A percentile compares a stretch with the other conserved stretches of the same genome.
phyloP scores from a whole-genome alignment of 1,139 yeast genomes.

The Blastobotrys apis region DNA sequence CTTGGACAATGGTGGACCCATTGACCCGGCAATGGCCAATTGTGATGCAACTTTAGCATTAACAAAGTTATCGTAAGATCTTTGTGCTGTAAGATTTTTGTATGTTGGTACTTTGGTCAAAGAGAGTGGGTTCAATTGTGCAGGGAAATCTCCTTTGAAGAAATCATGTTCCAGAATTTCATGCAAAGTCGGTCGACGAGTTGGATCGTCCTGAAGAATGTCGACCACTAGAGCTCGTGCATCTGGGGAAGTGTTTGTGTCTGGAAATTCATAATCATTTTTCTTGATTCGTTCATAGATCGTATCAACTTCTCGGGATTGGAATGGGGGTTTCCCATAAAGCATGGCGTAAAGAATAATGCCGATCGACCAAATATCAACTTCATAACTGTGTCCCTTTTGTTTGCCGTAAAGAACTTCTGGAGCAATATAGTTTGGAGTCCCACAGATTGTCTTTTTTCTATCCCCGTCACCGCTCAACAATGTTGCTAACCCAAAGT shows the following conservation, averaged over 20 bases:
- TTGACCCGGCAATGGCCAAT: slow-evolving; percentile 25
- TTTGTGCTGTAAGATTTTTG: slow-evolving; percentile 50
- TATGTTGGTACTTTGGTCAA: slow-evolving; percentile 60
- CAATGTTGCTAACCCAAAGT: slow-evolving; percentile 92
- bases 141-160: slow-evolving; percentile 82
- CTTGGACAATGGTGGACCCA: slow-evolving; percentile 2
- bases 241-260: slow-evolving; percentile 62
- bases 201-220: slow-evolving; percentile 73
- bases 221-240: slow-evolving; percentile 69
- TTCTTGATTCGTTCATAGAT: slow-evolving; percentile 87
- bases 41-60: slow-evolving; percentile 39
- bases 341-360: slow-evolving; percentile 90
- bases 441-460: slow-evolving; percentile 92
- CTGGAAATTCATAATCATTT: slow-evolving; percentile 78
- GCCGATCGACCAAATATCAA: slow-evolving; percentile 93
- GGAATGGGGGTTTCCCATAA: slow-evolving; percentile 95
- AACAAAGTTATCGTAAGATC: slow-evolving; percentile 66
- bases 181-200: slow-evolving; percentile 73
- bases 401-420: slow-evolving; percentile 87
- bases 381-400: slow-evolving; percentile 89
- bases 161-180: slow-evolving; percentile 70
- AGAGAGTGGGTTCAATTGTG: slow-evolving; percentile 49
- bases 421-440: slow-evolving; percentile 97
- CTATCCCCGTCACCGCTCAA: slow-evolving; percentile 66
- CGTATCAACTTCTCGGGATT: slow-evolving; percentile 88